A percentile compares a stretch with the other conserved stretches of the same genome.
phyloP scores from a whole-genome alignment of 2,329 filamentous ascomycete species.

The Verticillium dahliae region DNA sequence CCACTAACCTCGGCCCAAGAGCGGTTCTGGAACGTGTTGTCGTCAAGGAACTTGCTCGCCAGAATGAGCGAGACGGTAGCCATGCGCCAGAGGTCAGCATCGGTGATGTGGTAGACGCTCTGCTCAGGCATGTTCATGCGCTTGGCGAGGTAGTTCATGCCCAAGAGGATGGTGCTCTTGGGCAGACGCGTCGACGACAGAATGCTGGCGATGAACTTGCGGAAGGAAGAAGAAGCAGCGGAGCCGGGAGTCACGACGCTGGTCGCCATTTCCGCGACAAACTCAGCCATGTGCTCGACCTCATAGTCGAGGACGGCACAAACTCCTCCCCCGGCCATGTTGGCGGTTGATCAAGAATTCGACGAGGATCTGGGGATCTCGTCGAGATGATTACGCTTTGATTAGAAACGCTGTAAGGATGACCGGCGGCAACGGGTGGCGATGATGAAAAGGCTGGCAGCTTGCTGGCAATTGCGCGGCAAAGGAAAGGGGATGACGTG shows the following conservation, averaged over 20 bases:
- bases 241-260: constrained; percentile 46
- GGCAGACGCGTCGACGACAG: constrained; percentile 84
- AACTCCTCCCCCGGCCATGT: constrained; percentile 75
- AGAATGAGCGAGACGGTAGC: constrained; percentile 79
- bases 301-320: constrained; percentile 94
- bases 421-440: not conserved
- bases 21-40: constrained; percentile 96
- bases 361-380: constrained; percentile 35
- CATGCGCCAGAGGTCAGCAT: constrained; percentile 78
- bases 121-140: constrained; percentile 69
- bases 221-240: constrained; percentile 56
- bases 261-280: constrained; percentile 81
- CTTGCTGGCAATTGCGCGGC: not conserved
- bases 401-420: constrained; percentile 4
- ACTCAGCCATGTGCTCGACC: constrained; percentile 93
- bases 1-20: constrained; percentile 95
- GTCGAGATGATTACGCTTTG: constrained; percentile 19
- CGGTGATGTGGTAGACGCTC: constrained; percentile 47
- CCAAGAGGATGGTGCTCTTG: constrained; percentile 83
- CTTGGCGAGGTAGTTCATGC: constrained; percentile 82
- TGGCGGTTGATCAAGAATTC: constrained; percentile 27
- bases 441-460: not conserved
- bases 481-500: not conserved
- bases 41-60: constrained; percentile 92
- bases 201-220: constrained; percentile 88